Evolutionary conservation across 225 moss, liverwort and hornwort species (phyloP), one percentile per base, ranked within the genome.

Genomic region (Climacium dendroides): DNA sequence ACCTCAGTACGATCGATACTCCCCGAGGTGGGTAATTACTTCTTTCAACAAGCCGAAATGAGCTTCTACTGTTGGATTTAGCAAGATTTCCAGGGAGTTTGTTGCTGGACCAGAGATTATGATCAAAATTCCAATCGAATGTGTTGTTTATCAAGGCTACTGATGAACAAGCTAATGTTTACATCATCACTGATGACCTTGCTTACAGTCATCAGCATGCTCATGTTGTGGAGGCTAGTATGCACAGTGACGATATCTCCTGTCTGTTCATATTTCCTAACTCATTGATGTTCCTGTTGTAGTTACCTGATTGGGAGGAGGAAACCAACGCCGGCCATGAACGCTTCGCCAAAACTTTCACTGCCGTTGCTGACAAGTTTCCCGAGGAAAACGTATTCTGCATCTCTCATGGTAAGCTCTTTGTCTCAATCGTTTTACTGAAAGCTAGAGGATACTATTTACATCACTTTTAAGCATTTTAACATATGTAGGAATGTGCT

Each of bases 291-390:
- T 71, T 30, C n/a, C 24, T 78, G 48, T 64, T 86, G 90, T 85
- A 94, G 94, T 69, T 94, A 67, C 91, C 93, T 43, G 78, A 87
- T 37, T 93, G 92, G 94, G 93, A 82, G 76, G 94, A 94, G 85
- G 91, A 85, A 17, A 73, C 41, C 8, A 66, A 64, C 41, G 88
- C 76, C 47, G 92, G 89, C 14, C 89, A 86, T 63, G 55, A 77
- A 39, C 90, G 94, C 39, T 93, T n/a, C 60, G 72, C 53, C 37
- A 85, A 57, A 16, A 88, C 87, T 59, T 92, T 94, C 85, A 80
- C 84, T 75, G 87, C 82, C 60, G 90, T 88, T 60, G 87, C 93
- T 75, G 91, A 93, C 89, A 90, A 93, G 79, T 92, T 92, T 87
- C 87, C 87, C 23, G 37, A 84, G 15, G 90, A 91, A 86, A 88